These are phyloP conservation scores for Trichoderma sp. DNA, from an alignment of 2,329 filamentous ascomycete species.

Conservation along the genomic window DNA sequence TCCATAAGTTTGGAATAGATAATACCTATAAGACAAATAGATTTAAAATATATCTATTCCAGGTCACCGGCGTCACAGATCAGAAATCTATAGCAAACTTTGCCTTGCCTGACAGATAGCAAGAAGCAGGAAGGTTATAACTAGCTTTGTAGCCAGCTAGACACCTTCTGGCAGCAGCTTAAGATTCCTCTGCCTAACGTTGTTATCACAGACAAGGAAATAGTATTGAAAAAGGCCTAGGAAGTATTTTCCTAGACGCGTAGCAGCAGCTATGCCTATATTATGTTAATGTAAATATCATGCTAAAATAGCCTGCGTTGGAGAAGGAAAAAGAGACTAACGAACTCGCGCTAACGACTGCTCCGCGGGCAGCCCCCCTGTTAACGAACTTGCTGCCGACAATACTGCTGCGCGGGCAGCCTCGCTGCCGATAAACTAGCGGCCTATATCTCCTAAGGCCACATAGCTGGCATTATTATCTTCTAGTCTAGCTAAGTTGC, in stretches of 20 bases:
- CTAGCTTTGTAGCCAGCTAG: background rate
- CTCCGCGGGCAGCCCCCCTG: too few relatives aligned
- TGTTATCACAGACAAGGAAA: background rate
- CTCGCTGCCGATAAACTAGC: too few relatives aligned
- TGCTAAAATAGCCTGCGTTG: background rate
- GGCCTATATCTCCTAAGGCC: too few relatives aligned
- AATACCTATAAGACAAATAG: background rate
- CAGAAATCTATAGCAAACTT: background rate
- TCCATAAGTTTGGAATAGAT: background rate
- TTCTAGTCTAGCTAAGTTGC: background rate
- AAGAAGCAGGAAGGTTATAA: background rate
- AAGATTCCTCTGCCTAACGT: background rate
- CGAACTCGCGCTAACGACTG: too few relatives aligned
- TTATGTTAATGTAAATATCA: constrained; percentile 19
- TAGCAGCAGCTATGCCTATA: background rate
- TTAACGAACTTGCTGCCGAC: too few relatives aligned
- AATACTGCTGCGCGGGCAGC: too few relatives aligned
- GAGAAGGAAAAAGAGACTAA: background rate
- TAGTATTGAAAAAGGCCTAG: background rate
- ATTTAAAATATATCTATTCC: background rate
- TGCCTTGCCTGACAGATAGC: background rate
- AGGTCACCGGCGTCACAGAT: background rate
- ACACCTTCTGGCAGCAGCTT: background rate
- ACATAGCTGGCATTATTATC: background rate
- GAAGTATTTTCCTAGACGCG: too few relatives aligned